Conservation (phyloP, 2,329 filamentous ascomycete genomes). For the Rhytidhysteron rufulum region DNA sequence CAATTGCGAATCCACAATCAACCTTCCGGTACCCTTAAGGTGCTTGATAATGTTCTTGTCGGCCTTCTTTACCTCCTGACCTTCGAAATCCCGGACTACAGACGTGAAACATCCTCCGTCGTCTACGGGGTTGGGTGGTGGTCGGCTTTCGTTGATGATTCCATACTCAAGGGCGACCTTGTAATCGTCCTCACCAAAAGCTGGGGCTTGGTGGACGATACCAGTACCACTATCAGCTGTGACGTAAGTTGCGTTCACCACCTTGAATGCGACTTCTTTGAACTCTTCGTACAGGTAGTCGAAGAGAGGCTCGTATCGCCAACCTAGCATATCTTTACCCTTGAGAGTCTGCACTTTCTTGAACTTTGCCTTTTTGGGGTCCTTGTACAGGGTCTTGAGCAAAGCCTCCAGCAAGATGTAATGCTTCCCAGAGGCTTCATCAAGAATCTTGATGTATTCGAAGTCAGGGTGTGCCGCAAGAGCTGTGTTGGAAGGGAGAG, state of each 20-base stretch:
- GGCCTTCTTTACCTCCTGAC: conserved; percentile 85
- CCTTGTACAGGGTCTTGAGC: conserved; percentile 82
- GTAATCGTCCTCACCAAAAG: conserved; percentile 96
- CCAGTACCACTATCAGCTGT: conserved; percentile 87
- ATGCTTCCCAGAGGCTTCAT: conserved; percentile 76
- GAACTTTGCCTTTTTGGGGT: conserved; percentile 92
- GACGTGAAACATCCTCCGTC: conserved; percentile 75
- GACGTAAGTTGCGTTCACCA: conserved; percentile 81
- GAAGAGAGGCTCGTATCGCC: conserved; percentile 86
- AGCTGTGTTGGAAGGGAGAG: conserved; percentile 73
- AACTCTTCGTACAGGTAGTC: conserved; percentile 87
- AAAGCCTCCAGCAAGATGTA: conserved; percentile 83
- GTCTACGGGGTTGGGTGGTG: conserved; percentile 89
- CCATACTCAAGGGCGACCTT: conserved; percentile 72
- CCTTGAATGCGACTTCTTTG: conserved; percentile 76
- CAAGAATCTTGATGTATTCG: conserved; percentile 81
- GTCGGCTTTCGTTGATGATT: conserved; percentile 70
- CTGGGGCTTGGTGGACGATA: conserved; percentile 89
- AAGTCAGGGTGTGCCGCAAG: conserved; percentile 77
- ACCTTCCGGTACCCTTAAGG: conserved; percentile 69
- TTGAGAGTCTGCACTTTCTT: conserved; percentile 75
- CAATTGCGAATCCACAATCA: conserved; percentile 82
- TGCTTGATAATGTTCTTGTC: conserved; percentile 92
- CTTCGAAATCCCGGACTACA: conserved; percentile 74
- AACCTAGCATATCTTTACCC: conserved; percentile 80